Percentiles rank a stretch among this genome's conserved stretches.
Conservation (phyloP, 2,329 filamentous ascomycete species). For the Arthrobotrys megalospora region DNA sequence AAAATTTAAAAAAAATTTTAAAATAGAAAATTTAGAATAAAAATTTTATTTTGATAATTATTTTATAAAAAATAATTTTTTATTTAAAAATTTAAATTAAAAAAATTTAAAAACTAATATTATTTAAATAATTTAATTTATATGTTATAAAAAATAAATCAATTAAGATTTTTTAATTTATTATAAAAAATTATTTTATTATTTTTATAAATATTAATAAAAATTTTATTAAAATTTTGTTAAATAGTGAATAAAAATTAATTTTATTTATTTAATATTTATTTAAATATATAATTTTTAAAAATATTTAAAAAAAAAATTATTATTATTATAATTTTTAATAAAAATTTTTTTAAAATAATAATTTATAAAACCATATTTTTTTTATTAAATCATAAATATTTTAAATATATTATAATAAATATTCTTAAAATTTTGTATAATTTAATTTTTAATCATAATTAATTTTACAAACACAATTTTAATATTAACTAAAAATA, state of each 20-base stretch:
- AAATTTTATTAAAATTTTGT: neutral
- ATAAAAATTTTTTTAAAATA: neutral
- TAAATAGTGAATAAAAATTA: neutral
- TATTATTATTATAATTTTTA: no score
- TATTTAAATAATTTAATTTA: neutral
- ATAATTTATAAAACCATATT: no score
- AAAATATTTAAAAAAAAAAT: neutral
- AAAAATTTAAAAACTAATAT: neutral
- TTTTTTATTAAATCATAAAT: no score
- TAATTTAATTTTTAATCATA: no score
- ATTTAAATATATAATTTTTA: neutral
- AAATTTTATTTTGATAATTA: no score
- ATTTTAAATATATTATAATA: no score
- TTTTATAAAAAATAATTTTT: no score
- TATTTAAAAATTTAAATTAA: slow-evolving; percentile 1
- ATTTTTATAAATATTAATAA: neutral
- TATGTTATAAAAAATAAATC: neutral
- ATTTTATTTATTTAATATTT: neutral
- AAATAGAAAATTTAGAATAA: no score
- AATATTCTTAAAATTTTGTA: no score
- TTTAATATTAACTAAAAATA: no score
- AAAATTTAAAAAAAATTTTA: no score
- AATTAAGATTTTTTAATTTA: neutral
- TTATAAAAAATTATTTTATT: neutral
- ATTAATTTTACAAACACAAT: no score